Conservation (phyloP, 768 basidiomycete genomes). For the Russula virescens region DNA sequence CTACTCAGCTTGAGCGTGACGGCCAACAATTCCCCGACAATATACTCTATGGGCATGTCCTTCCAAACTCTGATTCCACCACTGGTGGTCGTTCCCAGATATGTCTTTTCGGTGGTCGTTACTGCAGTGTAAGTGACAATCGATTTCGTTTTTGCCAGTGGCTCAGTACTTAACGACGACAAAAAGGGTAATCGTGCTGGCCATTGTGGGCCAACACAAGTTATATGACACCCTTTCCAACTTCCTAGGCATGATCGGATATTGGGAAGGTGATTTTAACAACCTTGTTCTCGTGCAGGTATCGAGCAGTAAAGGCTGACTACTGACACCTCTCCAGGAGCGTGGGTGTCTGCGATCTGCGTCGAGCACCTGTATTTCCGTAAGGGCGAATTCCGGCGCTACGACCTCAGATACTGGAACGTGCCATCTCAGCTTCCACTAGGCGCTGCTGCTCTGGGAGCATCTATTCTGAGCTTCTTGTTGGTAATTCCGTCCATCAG, state of each 20-base stretch:
- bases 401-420: conserved; percentile 53
- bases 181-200: conserved; percentile 55
- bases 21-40: conserved; percentile 75
- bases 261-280: conserved; percentile 31
- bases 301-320: conserved; percentile 37
- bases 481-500: conserved; percentile 62
- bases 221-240: conserved; percentile 62
- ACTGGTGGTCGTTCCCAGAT: conserved; percentile 56
- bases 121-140: conserved; percentile 52
- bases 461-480: conserved; percentile 46
- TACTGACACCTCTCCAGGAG: conserved; percentile 38
- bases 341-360: conserved; percentile 55
- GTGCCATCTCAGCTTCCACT: conserved; percentile 47
- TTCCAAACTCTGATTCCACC: conserved; percentile 64
- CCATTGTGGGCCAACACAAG: conserved; percentile 60
- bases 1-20: conserved; percentile 71
- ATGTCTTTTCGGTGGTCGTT: conserved; percentile 60
- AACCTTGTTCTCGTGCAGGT: not conserved
- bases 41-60: conserved; percentile 75
- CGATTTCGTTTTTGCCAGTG: not conserved
- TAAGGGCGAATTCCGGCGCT: conserved; percentile 39
- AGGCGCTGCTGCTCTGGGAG: conserved; percentile 54
- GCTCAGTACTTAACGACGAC: not conserved
- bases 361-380: conserved; percentile 67
- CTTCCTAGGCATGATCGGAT: conserved; percentile 58